Evolutionary conservation across 2,329 filamentous ascomycete species (phyloP), one percentile per base, ranked within the genome.

Genomic region (Fusarium humuli): DNA sequence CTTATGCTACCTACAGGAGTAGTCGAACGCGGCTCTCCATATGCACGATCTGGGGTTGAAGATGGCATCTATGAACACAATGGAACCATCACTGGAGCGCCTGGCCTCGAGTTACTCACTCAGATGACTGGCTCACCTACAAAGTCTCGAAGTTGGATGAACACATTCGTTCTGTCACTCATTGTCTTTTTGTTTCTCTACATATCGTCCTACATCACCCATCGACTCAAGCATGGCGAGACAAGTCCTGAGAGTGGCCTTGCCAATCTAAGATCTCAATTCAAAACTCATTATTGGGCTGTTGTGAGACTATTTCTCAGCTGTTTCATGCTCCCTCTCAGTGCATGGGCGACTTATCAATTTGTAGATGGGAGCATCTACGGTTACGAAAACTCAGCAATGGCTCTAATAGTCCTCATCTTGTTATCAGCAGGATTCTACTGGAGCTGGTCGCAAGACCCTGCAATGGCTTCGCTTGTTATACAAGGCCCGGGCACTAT

Each of bases 261-360:
- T 5, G 1, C 13, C 1, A 7, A 7, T 5, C 0, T 64, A 1
- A 13, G 3, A 9, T 22, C 47, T 12, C 83, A 86, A 59, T 86
- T 86, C 20, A 70, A 55, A 37, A 85, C 48, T 41, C 62, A 9
- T 7, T 65, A 30, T 9, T 72, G 88, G 71, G 87, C 86, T 68
- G 79, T 88, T 30, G 81, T 93, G 63, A 87, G 92, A 44, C 84
- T 94, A 62, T 85, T 92, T 18, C 91, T 92, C 81, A 93, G 92
- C 77, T 94, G 90, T 79, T 91, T 94, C 74, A 83, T 94, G 53
- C 80, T 94, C 7, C 92, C 92, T 0, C 85, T 93, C 44, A 85
- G 93, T 18, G 85, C 91, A 0, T 79, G 93, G 49, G 92, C 91
- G 10, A 86, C 92, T 69, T 94, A 92, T 75, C 92, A 94, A 75